Base-by-base conservation (phyloP, 2,329 filamentous ascomycete species). In the Colletotrichum graminicola region DNA sequence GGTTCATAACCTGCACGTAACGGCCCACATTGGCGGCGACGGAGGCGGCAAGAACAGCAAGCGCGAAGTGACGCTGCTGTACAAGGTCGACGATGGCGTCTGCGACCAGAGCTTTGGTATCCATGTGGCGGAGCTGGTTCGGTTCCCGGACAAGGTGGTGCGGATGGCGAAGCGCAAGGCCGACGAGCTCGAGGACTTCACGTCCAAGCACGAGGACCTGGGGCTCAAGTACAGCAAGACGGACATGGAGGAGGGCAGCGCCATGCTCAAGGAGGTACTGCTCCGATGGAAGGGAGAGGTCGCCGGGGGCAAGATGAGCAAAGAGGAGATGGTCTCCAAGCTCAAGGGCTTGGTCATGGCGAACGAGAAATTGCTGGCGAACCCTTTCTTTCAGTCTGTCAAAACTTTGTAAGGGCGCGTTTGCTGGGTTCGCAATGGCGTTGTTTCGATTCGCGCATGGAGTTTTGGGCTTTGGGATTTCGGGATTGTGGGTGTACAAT, bases 101-200 rank as follows among this genome's bases (percentile, higher is more conserved):
- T 98, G 94, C 79, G 96, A 99, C 81, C 96, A 99, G 83, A 96
- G 93, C 70, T 99, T 99, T 80, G 96, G 96, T 76, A 99, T 99
- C 76, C 96, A 99, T 82, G 97, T 99, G 18, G 96, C 96, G 0
- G 96, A 99, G 83, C 88, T 99, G 7, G 96, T 99, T 26, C 91
- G 95, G 55, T 99, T 99, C 84, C 96, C 96, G 0, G 92, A 94
- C 76, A 99, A 99, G 84, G 97, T 99, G 21, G 93, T 99, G 72
- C 94, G 94, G 74, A 99, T 99, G 97, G 96, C 96, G n/a, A 97
- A 97, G 84, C 90, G 96, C 76, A 99, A 99, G 84, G 96, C 96
- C 0, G 96, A 98, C 80, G 97, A 99, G 85, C 87, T 99, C 45
- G 96, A 99, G 80, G 96, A 99, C 80, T 99, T 99, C 77, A 93